Base-by-base conservation (phyloP, 208 protist species). In the Crithidia thermophila region DNA sequence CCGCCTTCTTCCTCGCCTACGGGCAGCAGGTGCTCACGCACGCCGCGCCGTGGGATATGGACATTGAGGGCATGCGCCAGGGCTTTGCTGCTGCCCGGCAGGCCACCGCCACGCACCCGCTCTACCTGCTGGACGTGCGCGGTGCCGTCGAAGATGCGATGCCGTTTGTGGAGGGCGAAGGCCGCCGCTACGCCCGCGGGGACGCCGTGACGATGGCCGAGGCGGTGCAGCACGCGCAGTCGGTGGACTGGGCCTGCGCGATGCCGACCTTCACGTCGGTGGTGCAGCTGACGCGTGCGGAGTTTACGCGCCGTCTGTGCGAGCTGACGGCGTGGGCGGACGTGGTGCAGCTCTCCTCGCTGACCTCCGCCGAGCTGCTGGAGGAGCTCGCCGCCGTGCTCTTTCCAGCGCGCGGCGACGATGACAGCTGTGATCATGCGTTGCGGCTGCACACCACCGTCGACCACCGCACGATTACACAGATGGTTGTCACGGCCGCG, bases 221-320 rank as follows among this genome's bases (percentile, higher is more conserved):
- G 45, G 89, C 90, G 33, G 56, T 83, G 6, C 25, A 4, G 0
- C 81, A 77, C 28, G 37, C 81, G 10, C 13, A 23, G 21, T 80
- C 81, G 25, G 7, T 9, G 7, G 84, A 79, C 0, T 92, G 85
- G 85, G 43, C 80, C 14, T 84, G 86, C 58, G 70, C 75, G 0
- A 92, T 92, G 89, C 89, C 89, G 11, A 50, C 69, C 34, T 94
- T 92, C 65, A 81, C 78, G 36, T 82, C 85, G 0, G 62, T 67
- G 2, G 68, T 91, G 31, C 11, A 49, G 7, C 28, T 91, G 9
- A 49, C 55, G 14, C 10, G 18, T 2, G 14, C 23, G 1, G 72
- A 77, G 11, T 40, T 72, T 8, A 31, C 45, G 40, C 33, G n/a
- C 14, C 34, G 40, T 4, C 53, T 82, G 14, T 10, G 28, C 11